Base-by-base conservation (phyloP, 1,139 yeast genomes). In the Hanseniaspora uvarum region DNA sequence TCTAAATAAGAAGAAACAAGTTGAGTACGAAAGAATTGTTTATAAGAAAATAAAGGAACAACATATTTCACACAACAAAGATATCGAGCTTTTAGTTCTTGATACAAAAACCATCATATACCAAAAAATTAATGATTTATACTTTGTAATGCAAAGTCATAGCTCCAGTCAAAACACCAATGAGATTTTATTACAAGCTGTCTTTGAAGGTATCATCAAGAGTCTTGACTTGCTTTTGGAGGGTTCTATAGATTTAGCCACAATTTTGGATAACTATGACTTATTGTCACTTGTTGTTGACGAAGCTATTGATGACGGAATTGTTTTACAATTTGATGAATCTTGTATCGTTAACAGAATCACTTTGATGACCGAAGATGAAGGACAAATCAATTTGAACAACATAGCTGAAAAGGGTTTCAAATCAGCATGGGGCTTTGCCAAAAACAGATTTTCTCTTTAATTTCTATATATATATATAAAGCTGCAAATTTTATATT, bases 271-370 rank as follows among this genome's bases (percentile, higher is more conserved):
- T 60, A 80, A 84, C 67, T 92, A 83, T 66, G 99, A 92, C 68
- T 74, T 86, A 73, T 83, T 88, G 51, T 75, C 86, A 50, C 77
- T 92, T 67, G 87, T 94, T 10, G 77, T 89, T 48, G 98, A 92
- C 68, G 98, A 92, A 70, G 78, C 94, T 24, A 75, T 92, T 55
- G 98, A 92, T 66, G 94, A 86, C 58, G 96, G 97, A 28, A 80
- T 92, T 59, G 81, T 94, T 58, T 75, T 94, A 61, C 97, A 92
- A 69, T 83, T 88, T 41, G 97, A 92, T 64, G 81, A 95, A 3
- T 80, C 83, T 45, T 80, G 87, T 50, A 86, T 92, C 62, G 92
- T 89, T 5, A 79, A 94, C 19, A 78, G 98, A 68, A 96, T 89
- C 18, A 85, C 96, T 34, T 79, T 80, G 61, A 82, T 94, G 31